Base-by-base conservation (phyloP, 2,329 filamentous ascomycete species). In the Fusarium xyrophilum region DNA sequence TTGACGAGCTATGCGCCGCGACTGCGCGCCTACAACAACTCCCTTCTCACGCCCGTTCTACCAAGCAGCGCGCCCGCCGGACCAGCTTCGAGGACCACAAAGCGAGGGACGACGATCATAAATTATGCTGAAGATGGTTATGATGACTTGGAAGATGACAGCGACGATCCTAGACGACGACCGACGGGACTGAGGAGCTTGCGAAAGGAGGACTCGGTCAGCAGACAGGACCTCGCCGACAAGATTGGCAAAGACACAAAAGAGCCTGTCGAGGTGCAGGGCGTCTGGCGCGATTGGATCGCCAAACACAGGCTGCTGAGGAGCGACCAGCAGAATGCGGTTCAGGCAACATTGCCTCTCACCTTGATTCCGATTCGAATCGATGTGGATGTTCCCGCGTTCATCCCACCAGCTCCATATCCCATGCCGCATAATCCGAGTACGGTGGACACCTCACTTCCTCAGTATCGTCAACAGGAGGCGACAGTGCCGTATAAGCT, bases 111-210 rank as follows among this genome's bases (percentile, higher is more conserved):
- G 4, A 96, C 93, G 35, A 92, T 95, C 68, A 96, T 98, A 81
- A 99, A 97, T 82, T 99, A 99, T 77, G 95, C 96, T 27, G 96
- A 99, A 78, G 95, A 98, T 78, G 94, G 94, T 47, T 97, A 91
- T 76, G 95, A 97, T 70, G 93, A 95, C 74, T 79, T 87, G 60
- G 87, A 89, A 38, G 87, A 90, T 58, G 91, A 93, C 67, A 90
- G 91, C 51, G 91, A 93, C 67, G 91, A 93, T 57, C 84, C 87
- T 63, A 87, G 93, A 68, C 89, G 95, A 67, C 90, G 90, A 4
- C 91, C 92, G 15, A 96, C 93, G 1, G 93, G 94, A 8, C 78
- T 97, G 78, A 90, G 94, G 72, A 97, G 91, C 75, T 79, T 94
- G 75, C 88, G 93, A 74, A 89, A 91, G 72, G 91, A 94, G 74